A percentile compares a stretch with the other conserved stretches of the same genome.
Conservation (phyloP, 805 yeast species). For the Yarrowia sp. region DNA sequence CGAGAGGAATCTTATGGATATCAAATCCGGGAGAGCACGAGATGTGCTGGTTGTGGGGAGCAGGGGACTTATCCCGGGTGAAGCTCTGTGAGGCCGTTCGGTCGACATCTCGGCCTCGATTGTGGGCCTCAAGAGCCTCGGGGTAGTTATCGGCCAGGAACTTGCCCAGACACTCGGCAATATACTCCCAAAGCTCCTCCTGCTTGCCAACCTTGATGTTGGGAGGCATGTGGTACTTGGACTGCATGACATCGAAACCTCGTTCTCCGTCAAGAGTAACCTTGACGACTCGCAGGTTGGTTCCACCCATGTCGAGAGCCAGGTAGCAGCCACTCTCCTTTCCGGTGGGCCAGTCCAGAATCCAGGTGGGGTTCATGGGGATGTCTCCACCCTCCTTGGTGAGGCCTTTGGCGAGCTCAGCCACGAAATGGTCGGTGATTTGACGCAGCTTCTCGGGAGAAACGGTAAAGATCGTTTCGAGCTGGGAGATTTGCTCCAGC, state of each 20-base stretch:
- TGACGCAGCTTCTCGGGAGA: constrained; percentile 55
- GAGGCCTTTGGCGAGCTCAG: constrained; percentile 79
- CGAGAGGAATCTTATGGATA: constrained; percentile 63
- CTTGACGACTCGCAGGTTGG: constrained; percentile 88
- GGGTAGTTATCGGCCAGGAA: constrained; percentile 75
- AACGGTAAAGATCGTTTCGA: constrained; percentile 63
- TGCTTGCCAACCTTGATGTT: constrained; percentile 73
- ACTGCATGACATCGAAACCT: constrained; percentile 80
- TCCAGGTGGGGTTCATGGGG: constrained; percentile 99
- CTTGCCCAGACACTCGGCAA: constrained; percentile 72
- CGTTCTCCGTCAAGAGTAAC: constrained; percentile 80
- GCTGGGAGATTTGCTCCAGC: constrained; percentile 52
- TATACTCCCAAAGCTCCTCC: constrained; percentile 78
- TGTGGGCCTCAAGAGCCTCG: constrained; percentile 32
- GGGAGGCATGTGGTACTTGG: constrained; percentile 77
- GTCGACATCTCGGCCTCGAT: constrained; percentile 19
- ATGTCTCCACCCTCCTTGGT: constrained; percentile 70
- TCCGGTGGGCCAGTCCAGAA: constrained; percentile 89
- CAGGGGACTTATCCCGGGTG: constrained; percentile 15
- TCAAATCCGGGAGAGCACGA: constrained; percentile 35
- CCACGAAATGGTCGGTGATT: constrained; percentile 71
- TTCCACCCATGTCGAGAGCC: constrained; percentile 97
- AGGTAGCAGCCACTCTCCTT: constrained; percentile 82
- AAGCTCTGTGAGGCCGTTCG: background rate
- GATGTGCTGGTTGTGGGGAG: constrained; percentile 23